Conservation (phyloP, 768 basidiomycete species). For the Coprinopsis marcescibilis region DNA sequence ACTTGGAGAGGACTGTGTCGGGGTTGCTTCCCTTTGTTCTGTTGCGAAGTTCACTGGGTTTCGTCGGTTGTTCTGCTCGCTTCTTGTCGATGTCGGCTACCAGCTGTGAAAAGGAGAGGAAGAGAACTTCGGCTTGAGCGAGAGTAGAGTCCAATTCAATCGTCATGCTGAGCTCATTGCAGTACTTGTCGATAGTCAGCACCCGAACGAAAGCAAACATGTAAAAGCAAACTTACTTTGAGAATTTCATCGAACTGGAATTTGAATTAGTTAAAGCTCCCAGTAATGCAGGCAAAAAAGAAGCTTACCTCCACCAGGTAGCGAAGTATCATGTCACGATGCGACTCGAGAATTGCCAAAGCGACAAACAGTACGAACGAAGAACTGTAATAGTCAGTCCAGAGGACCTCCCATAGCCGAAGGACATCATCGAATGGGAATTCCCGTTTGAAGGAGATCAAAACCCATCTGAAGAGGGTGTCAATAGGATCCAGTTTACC, state of each 20-base stretch:
- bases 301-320: conserved; percentile 84
- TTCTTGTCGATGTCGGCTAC: conserved; percentile 87
- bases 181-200: conserved; percentile 47
- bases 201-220: not conserved
- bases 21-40: conserved; percentile 11
- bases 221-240: conserved; percentile 38
- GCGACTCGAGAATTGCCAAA: conserved; percentile 89
- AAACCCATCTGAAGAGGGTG: conserved; percentile 59
- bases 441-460: conserved; percentile 95
- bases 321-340: conserved; percentile 90
- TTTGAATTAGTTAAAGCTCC: conserved; percentile 1
- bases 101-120: conserved; percentile 83
- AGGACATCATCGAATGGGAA: conserved; percentile 90
- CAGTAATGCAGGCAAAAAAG: not conserved
- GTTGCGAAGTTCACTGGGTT: conserved; percentile 25
- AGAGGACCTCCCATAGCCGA: conserved; percentile 88
- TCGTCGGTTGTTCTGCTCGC: conserved; percentile 50
- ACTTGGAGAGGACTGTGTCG: conserved; percentile 30
- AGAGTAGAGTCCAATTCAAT: conserved; percentile 96
- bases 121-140: conserved; percentile 95
- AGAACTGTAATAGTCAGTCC: conserved; percentile 87
- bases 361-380: conserved; percentile 92
- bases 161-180: conserved; percentile 92
- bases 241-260: conserved; percentile 74
- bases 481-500: not conserved